Evolutionary conservation across 1,284 basidiomycete genomes (phyloP).

Genomic region (Pholiota adiposa): DNA sequence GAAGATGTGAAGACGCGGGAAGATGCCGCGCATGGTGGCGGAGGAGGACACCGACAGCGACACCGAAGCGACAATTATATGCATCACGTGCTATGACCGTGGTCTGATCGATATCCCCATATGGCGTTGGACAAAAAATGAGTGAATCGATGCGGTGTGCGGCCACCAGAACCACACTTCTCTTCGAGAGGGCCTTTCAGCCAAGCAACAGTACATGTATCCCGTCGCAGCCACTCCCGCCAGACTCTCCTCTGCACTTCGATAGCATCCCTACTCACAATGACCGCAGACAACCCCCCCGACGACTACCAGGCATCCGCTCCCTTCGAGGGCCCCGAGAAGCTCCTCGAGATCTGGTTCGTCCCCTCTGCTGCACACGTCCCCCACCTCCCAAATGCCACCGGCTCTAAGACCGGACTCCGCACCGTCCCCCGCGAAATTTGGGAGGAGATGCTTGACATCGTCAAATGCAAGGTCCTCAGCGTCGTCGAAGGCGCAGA

Average conservation of each 20-base stretch:
- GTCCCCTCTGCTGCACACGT: constrained; percentile 73
- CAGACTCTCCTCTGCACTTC: constrained; percentile 47
- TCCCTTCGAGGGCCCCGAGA: constrained; percentile 91
- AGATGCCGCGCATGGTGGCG: constrained; percentile 30
- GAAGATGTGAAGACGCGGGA: constrained; percentile 34
- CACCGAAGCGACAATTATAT: constrained; percentile 9
- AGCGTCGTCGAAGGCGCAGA: constrained; percentile 87
- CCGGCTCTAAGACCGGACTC: constrained; percentile 64
- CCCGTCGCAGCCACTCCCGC: constrained; percentile 44
- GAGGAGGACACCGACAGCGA: background rate
- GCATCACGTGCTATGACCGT: constrained; percentile 16
- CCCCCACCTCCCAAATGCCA: constrained; percentile 44
- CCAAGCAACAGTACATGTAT: constrained; percentile 59
- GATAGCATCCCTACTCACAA: constrained; percentile 52
- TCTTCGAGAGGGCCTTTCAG: background rate
- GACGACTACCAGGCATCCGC: constrained; percentile 45
- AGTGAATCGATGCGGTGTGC: constrained; percentile 7
- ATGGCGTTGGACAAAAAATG: constrained; percentile 18
- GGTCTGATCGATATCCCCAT: constrained; percentile 15
- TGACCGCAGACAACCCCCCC: constrained; percentile 39
- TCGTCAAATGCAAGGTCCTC: constrained; percentile 97
- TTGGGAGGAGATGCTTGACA: constrained; percentile 98
- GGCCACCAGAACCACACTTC: background rate
- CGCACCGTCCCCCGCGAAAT: constrained; percentile 75
- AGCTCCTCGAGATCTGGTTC: constrained; percentile 99